A percentile compares a stretch with the other conserved stretches of the same genome.
Evolutionary conservation across 257 asterid genomes (phyloP).

Genomic region (Lycium ferocissimum): DNA sequence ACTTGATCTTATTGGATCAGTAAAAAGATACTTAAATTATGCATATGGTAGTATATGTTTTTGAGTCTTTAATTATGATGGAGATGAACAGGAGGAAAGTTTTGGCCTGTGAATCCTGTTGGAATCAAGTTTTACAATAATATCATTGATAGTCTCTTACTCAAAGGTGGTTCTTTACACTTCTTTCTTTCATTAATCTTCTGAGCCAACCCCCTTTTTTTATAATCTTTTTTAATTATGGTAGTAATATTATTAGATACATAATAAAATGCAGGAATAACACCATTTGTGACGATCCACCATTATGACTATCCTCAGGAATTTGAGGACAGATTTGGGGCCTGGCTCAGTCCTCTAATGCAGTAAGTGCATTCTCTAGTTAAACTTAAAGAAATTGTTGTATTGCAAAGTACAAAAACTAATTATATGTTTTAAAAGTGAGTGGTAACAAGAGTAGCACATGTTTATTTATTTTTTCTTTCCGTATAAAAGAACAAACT

Average conservation of each 20-base stretch:
- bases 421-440: too few species aligned
- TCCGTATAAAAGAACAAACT: too few species aligned
- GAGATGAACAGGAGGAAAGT: slow-evolving; percentile 54
- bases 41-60: not conserved
- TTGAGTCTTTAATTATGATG: not conserved
- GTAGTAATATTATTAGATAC: not conserved
- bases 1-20: not conserved
- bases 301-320: slow-evolving; percentile 42
- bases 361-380: slow-evolving; percentile 30
- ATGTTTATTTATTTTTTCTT: too few species aligned
- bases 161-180: slow-evolving; percentile 49
- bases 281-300: slow-evolving; percentile 49
- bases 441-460: too few species aligned
- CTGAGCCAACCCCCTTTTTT: not conserved
- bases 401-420: too few species aligned
- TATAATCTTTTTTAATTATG: not conserved
- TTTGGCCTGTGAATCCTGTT: slow-evolving; percentile 57
- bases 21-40: not conserved
- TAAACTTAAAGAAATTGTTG: too few species aligned
- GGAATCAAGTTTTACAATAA: slow-evolving; percentile 61
- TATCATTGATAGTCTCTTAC: slow-evolving; percentile 58
- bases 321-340: slow-evolving; percentile 43
- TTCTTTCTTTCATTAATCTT: not conserved
- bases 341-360: slow-evolving; percentile 45
- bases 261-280: slow-evolving; percentile 36